phyloP scores from a whole-genome alignment of 345 rosid genomes.

The Pistacia integerrima region DNA sequence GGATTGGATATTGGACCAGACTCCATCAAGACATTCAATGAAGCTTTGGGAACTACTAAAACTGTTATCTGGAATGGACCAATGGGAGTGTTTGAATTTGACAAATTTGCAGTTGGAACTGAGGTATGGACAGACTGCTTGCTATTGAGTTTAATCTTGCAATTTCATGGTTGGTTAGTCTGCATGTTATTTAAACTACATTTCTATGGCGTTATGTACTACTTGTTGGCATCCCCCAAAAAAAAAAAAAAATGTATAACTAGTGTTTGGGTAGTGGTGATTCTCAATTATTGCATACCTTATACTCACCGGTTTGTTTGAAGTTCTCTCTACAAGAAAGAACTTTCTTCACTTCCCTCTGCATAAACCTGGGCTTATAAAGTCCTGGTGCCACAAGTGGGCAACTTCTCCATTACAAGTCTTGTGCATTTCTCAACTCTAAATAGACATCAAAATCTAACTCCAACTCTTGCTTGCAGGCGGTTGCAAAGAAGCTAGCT shows the following conservation, averaged over 20 bases:
- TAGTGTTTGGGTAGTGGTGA: too few relatives aligned
- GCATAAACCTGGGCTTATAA: neutral
- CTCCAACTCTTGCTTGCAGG: slow-evolving; percentile 38
- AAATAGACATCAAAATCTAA: neutral
- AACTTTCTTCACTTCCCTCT: neutral
- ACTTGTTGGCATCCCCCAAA: too few relatives aligned
- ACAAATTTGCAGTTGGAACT: slow-evolving; percentile 85
- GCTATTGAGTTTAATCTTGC: slow-evolving; percentile 5
- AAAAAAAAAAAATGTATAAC: too few relatives aligned
- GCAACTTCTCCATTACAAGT: neutral
- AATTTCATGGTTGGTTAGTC: neutral
- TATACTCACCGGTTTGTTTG: neutral
- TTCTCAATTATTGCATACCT: too few relatives aligned
- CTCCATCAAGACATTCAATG: slow-evolving; percentile 71
- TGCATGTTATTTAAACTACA: neutral
- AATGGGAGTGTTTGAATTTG: slow-evolving; percentile 96
- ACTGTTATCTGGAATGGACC: slow-evolving; percentile 99
- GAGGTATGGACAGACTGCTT: slow-evolving; percentile 44
- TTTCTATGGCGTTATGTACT: neutral
- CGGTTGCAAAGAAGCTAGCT: slow-evolving; percentile 91
- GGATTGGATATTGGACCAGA: slow-evolving; percentile 89
- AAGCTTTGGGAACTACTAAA: slow-evolving; percentile 74
- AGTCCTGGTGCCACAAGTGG: slow-evolving; percentile 1
- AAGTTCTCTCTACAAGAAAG: neutral
- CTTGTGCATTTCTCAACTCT: neutral